Percentiles rank a stretch among this genome's conserved stretches.
Evolutionary conservation across 169 alveolate genomes (phyloP).

Genomic region (Amoebophrya sp.): DNA sequence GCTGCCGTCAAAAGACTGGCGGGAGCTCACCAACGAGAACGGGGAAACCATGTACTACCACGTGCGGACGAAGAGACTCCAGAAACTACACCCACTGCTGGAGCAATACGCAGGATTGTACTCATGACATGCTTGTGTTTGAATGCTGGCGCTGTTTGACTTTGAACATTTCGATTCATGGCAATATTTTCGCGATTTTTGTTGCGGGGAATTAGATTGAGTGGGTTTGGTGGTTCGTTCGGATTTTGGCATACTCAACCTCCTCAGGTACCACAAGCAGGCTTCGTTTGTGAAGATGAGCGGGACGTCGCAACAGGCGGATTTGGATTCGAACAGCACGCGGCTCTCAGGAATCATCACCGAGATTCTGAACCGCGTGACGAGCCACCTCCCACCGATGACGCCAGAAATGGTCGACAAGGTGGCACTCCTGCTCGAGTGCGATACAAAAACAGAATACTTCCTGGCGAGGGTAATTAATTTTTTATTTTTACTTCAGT

Average conservation of each 20-base stretch:
- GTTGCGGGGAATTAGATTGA: too few relatives aligned
- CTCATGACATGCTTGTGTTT: too few relatives aligned
- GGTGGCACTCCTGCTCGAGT: background rate
- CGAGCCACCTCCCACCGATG: background rate
- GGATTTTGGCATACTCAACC: background rate
- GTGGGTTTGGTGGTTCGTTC: too few relatives aligned
- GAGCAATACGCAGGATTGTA: conserved; percentile 9
- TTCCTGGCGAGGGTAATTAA: background rate
- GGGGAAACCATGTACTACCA: conserved; percentile 7
- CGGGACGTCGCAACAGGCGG: background rate
- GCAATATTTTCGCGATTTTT: too few relatives aligned
- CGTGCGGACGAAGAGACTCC: background rate
- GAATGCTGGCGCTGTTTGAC: too few relatives aligned
- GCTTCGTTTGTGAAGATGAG: background rate
- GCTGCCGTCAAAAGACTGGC: background rate
- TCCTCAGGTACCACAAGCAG: background rate
- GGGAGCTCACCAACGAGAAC: background rate
- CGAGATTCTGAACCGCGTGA: background rate
- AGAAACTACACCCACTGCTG: background rate
- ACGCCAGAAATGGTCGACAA: background rate
- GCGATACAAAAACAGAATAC: background rate
- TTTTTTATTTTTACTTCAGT: background rate
- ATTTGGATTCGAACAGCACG: background rate
- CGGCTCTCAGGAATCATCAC: background rate
- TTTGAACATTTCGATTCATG: too few relatives aligned